Evolutionary conservation across 352 stramenopile species (phyloP), one percentile per base, ranked within the genome.

Genomic region (Pythium phragmitis): DNA sequence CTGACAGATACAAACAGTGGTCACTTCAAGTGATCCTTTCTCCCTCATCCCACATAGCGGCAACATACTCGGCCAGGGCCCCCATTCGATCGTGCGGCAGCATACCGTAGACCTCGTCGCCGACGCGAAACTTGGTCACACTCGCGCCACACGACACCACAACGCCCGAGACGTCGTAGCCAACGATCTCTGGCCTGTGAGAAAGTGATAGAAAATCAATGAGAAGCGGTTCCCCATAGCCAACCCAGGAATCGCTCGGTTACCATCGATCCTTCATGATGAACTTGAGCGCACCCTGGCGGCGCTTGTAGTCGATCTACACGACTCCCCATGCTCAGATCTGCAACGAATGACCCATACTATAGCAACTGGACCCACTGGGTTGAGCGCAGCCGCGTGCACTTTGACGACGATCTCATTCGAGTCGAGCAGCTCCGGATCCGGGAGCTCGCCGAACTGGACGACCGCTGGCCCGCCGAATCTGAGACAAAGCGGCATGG

Each of bases 231-330:
- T 21, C 26, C 26, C 26, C 26, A 5, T 30, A 30, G 26, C 0
- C 26, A 30, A 30, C 26, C 26, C 26, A 30, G 26, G 26, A 30
- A 30, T 30, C 26, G 26, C 4, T 3, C 45, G 33, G 11, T 12
- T 55, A 72, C 65, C 71, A 78, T 56, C 57, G 60, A 33, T 81
- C 61, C 7, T 70, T 52, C 42, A 87, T 55, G 30, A 92, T 67
- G 62, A 87, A 65, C 66, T 92, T 92, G 33, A 90, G 59, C 37
- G 77, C 77, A 8, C 85, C 85, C 58, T 93, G 76, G 6, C 85
- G 82, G 21, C 82, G 74, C 69, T 93, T 93, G 72, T 89, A 93
- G 70, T 93, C 85, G 37, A 93, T 73, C 84, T 92, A 60, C 21
- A 46, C 13, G 19, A 42, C 17, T 2, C 13, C 14, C 45, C 28